Evolutionary conservation across 768 basidiomycete species (phyloP), one percentile per base, ranked within the genome.

Genomic region (Sutorius australiensis): DNA sequence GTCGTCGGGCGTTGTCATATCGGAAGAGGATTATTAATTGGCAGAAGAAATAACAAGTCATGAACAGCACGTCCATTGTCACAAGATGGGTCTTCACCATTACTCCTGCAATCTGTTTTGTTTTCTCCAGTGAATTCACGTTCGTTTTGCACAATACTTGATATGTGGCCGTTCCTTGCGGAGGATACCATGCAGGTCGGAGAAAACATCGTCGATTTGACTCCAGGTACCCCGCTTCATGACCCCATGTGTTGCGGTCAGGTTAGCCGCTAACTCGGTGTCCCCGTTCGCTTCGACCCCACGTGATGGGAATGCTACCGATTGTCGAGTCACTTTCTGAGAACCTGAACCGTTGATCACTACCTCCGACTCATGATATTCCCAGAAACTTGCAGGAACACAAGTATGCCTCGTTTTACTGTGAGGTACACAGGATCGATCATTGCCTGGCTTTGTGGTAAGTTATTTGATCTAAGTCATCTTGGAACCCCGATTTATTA

Each of bases 41-140:
- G 52, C 44, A 61, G 58, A 62, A 54, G 53, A 42, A 50, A 40
- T 46, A 33, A 6, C 61, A 46, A 58, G 40, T 21, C 51, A 48
- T 11, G 56, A 51, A 34, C 51, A 49, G 39, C 43, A 46, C 41
- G 42, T 45, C 36, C 42, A 40, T 56, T 48, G 44, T 50, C 54
- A 45, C 46, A 50, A 56, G 53, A 55, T 57, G 55, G 52, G 59
- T 51, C 37, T 41, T 48, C 61, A 63, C 58, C 64, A 64, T 61
- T 48, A 31, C 51, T 59, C 51, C 47, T 48, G 55, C 60, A 67
- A 42, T 59, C 51, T 49, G 44, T 57, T 46, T 40, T 55, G 41
- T 48, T 55, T 46, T 44, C 51, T 56, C 54, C 46, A 57, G 56
- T 43, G 43, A 61, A 61, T 52, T 43, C 56, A 36, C 52, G 61